These are phyloP conservation scores for Ajuga reptans DNA, from an alignment of 305 asterid species.

Conservation along the genomic window DNA sequence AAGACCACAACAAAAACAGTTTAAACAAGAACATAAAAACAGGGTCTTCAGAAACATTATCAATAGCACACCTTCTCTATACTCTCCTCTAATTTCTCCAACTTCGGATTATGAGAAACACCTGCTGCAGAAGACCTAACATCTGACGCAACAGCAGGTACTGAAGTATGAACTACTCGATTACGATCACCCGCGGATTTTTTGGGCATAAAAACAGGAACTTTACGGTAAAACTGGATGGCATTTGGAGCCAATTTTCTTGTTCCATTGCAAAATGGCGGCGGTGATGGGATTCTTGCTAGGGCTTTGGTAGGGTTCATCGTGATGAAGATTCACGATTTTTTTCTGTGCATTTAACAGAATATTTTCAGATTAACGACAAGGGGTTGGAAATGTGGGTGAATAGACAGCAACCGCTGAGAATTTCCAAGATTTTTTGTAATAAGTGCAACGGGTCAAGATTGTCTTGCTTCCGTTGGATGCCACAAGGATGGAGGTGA, in stretches of 20 bases:
- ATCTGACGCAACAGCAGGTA: constrained; percentile 30
- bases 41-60: no score
- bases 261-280: constrained; percentile 19
- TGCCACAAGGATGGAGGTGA: constrained; percentile 13
- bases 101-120: constrained; percentile 19
- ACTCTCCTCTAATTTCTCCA: constrained; percentile 37
- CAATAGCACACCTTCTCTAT: constrained; percentile 55
- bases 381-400: background rate
- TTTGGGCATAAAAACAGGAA: constrained; percentile 2
- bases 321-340: background rate
- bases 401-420: constrained; percentile 20
- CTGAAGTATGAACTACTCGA: constrained; percentile 17
- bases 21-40: background rate
- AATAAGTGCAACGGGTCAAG: background rate
- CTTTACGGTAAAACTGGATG: constrained; percentile 21
- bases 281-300: constrained; percentile 30
- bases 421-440: constrained; percentile 1
- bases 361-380: background rate
- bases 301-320: constrained; percentile 42
- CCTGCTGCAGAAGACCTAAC: constrained; percentile 33
- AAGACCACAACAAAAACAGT: background rate
- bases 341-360: background rate
- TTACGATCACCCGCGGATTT: constrained; percentile 4
- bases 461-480: background rate
- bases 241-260: constrained; percentile 26